phyloP scores from a whole-genome alignment of 2,329 filamentous ascomycete species.

The Furcasterigmium furcatum region DNA sequence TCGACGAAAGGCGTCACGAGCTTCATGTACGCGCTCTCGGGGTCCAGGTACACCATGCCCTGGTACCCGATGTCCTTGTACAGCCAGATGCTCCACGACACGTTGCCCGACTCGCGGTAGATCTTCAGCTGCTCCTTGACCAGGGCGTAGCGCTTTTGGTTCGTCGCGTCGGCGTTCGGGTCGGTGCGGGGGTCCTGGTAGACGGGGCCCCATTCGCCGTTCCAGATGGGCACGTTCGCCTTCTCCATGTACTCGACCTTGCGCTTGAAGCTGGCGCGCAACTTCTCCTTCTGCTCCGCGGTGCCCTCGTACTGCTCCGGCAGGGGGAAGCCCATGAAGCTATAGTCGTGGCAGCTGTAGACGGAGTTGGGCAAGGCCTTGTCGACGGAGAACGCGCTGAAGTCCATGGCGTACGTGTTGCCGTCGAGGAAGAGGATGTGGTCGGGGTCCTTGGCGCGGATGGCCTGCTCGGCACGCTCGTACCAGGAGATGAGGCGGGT shows the following conservation, averaged over 20 bases:
- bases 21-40: constrained; percentile 44
- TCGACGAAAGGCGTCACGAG: constrained; percentile 48
- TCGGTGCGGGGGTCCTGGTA: constrained; percentile 38
- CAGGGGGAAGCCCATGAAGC: constrained; percentile 43
- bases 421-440: constrained; percentile 50
- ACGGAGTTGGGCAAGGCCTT: constrained; percentile 43
- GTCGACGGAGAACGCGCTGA: constrained; percentile 32
- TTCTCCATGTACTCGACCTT: constrained; percentile 40
- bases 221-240: constrained; percentile 40
- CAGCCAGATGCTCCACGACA: constrained; percentile 58
- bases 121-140: constrained; percentile 36
- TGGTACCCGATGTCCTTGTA: constrained; percentile 57
- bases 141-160: constrained; percentile 35
- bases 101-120: constrained; percentile 28
- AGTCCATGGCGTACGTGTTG: constrained; percentile 53
- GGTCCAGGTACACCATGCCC: constrained; percentile 49
- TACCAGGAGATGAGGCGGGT: constrained; percentile 35
- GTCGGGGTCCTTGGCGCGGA: constrained; percentile 37
- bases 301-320: constrained; percentile 35
- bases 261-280: constrained; percentile 34
- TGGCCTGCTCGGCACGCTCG: constrained; percentile 30
- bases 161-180: constrained; percentile 29
- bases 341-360: constrained; percentile 53
- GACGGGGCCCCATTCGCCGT: constrained; percentile 49
- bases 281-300: constrained; percentile 34